phyloP scores from a whole-genome alignment of 1,284 basidiomycete genomes.

The Dichomitus squalens region DNA sequence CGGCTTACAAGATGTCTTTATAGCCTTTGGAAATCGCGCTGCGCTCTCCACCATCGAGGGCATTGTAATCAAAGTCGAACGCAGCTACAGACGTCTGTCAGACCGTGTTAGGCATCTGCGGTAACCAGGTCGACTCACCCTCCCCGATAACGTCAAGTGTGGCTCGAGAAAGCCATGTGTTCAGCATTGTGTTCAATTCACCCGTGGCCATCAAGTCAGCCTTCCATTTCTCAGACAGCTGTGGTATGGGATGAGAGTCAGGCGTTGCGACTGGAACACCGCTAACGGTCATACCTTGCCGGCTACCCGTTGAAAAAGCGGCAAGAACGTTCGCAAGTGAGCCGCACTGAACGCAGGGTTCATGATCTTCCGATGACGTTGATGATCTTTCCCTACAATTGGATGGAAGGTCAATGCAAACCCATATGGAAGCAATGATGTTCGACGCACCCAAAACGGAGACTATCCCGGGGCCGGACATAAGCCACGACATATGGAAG shows the following conservation, averaged over 20 bases:
- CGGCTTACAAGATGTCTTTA: conserved; percentile 35
- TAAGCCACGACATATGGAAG: conserved; percentile 8
- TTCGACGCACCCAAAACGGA: conserved; percentile 18
- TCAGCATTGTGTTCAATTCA: conserved; percentile 9
- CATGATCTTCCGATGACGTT: conserved; percentile 34
- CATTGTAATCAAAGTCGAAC: conserved; percentile 34
- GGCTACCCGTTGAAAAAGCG: conserved; percentile 21
- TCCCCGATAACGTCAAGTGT: conserved; percentile 38
- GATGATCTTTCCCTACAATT: conserved; percentile 28
- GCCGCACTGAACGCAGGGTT: conserved; percentile 29
- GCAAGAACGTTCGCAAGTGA: conserved; percentile 26
- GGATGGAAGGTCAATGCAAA: no score
- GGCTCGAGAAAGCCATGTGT: conserved; percentile 30
- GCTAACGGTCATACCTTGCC: conserved; percentile 13
- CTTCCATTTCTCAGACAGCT: conserved; percentile 25
- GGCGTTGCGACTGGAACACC: no score
- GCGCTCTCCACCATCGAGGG: conserved; percentile 25
- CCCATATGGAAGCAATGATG: no score
- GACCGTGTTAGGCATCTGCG: not conserved
- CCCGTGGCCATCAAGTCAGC: conserved; percentile 4
- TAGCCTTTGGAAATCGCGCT: conserved; percentile 25
- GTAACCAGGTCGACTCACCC: conserved; percentile 16
- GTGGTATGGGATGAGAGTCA: no score
- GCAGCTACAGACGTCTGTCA: conserved; percentile 24
- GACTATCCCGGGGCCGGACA: conserved; percentile 23